Evolutionary conservation across 1,284 basidiomycete species (phyloP).

Genomic region (Puccinia horiana): DNA sequence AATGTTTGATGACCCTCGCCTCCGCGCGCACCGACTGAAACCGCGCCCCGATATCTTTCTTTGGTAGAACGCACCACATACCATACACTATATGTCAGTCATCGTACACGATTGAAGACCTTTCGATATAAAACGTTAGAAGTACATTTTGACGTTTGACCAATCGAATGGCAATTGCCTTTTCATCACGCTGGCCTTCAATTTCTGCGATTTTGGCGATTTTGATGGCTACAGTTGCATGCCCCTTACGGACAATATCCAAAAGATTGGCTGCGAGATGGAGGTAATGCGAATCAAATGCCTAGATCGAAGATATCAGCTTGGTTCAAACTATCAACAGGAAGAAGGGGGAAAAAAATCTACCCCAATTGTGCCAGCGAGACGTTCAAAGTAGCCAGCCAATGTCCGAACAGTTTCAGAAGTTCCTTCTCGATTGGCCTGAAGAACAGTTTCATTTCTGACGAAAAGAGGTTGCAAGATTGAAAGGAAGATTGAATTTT

Average conservation of each 20-base stretch:
- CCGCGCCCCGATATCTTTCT: constrained; percentile 49
- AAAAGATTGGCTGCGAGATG: constrained; percentile 76
- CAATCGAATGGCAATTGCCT: constrained; percentile 63
- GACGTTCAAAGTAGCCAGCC: constrained; percentile 43
- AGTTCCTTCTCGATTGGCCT: constrained; percentile 43
- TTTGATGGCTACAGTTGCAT: constrained; percentile 82
- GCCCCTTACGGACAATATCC: constrained; percentile 75
- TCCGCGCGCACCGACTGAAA: constrained; percentile 52
- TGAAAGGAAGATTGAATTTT: not conserved
- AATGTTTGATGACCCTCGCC: constrained; percentile 91
- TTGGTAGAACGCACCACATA: not conserved
- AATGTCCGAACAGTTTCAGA: constrained; percentile 30
- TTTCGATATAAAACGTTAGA: not conserved
- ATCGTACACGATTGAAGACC: not conserved
- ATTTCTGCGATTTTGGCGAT: constrained; percentile 90
- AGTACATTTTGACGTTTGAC: constrained; percentile 49
- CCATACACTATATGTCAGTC: not conserved
- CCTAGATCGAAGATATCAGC: constrained; percentile 62
- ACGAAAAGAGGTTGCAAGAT: not conserved
- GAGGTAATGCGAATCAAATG: constrained; percentile 85
- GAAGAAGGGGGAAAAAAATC: not conserved
- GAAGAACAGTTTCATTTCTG: constrained; percentile 44
- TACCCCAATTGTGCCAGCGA: constrained; percentile 45
- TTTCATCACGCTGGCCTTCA: constrained; percentile 90
- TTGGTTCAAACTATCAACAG: not conserved